phyloP scores from a whole-genome alignment of 371 early-diverging fungal species.

The Actinomucor elegans region DNA sequence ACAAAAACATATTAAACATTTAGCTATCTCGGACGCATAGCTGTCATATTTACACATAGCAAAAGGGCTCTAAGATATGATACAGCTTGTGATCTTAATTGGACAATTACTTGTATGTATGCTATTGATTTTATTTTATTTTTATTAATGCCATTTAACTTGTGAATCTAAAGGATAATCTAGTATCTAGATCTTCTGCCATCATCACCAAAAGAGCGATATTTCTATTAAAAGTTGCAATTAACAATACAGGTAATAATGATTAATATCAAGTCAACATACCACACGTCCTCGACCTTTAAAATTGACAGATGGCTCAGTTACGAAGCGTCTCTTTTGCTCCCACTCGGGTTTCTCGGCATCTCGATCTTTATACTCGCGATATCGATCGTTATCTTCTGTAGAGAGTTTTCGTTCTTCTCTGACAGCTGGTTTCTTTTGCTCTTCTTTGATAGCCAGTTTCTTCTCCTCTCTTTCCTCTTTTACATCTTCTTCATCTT shows the following conservation, averaged over 20 bases:
- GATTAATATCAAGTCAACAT: conserved; percentile 5
- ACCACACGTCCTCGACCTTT: conserved; percentile 51
- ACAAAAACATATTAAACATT: too few species aligned
- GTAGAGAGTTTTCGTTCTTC: conserved; percentile 1
- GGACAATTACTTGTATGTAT: too few species aligned
- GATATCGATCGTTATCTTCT: conserved; percentile 1
- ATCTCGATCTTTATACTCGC: conserved; percentile 20
- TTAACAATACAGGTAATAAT: neutral
- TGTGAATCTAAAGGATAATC: too few species aligned
- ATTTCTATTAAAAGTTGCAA: conserved; percentile 9
- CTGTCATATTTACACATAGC: too few species aligned
- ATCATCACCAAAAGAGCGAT: conserved; percentile 1
- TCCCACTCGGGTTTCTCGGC: conserved; percentile 43
- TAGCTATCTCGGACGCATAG: too few species aligned
- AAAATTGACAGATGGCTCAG: conserved; percentile 40
- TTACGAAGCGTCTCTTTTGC: conserved; percentile 23
- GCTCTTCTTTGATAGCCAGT: neutral
- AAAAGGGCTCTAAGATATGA: too few species aligned
- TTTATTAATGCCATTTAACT: too few species aligned
- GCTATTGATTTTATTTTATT: too few species aligned
- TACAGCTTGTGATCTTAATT: too few species aligned
- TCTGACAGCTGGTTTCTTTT: neutral
- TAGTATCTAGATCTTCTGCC: neutral
- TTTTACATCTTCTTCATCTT: neutral
- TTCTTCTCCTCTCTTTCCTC: neutral